These are phyloP conservation scores for Closterium sp. DNA, from an alignment of 139 green algal species.

Conservation along the genomic window DNA sequence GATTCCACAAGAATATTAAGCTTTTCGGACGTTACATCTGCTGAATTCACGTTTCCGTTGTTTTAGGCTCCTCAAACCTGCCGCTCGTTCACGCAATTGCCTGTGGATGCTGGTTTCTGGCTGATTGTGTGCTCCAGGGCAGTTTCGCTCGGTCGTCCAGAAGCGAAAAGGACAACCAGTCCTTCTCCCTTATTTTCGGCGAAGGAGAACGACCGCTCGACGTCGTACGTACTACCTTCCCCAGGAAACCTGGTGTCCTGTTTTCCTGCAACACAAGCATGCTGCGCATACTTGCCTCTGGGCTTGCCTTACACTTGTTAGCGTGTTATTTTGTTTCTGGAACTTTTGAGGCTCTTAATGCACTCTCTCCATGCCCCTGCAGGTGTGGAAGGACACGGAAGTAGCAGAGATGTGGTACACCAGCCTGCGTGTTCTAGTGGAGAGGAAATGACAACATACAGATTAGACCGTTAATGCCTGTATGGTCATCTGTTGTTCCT, in stretches of 20 bases:
- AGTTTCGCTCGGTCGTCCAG: conserved; percentile 39
- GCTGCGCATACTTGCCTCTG: too few species aligned
- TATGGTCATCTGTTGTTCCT: background rate
- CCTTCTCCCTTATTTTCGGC: conserved; percentile 51
- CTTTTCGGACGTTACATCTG: too few species aligned
- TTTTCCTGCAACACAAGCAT: background rate
- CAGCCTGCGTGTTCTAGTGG: conserved; percentile 9
- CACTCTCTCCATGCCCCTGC: background rate
- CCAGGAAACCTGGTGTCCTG: too few species aligned
- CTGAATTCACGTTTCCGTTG: too few species aligned
- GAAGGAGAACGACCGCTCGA: conserved; percentile 36
- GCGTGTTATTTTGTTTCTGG: too few species aligned
- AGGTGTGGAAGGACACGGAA: conserved; percentile 47
- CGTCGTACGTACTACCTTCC: conserved; percentile 8
- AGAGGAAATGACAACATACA: background rate
- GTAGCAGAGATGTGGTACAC: conserved; percentile 45
- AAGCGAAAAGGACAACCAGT: conserved; percentile 36
- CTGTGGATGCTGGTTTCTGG: background rate
- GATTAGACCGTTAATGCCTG: too few species aligned
- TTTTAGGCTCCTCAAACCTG: too few species aligned
- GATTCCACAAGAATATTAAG: background rate
- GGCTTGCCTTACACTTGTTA: too few species aligned
- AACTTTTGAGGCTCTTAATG: too few species aligned
- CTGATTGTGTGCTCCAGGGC: conserved; percentile 2
- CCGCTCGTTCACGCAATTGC: too few species aligned